These are phyloP conservation scores for Sinapis alba DNA, from an alignment of 441 rosid species.

Conservation along the genomic window DNA sequence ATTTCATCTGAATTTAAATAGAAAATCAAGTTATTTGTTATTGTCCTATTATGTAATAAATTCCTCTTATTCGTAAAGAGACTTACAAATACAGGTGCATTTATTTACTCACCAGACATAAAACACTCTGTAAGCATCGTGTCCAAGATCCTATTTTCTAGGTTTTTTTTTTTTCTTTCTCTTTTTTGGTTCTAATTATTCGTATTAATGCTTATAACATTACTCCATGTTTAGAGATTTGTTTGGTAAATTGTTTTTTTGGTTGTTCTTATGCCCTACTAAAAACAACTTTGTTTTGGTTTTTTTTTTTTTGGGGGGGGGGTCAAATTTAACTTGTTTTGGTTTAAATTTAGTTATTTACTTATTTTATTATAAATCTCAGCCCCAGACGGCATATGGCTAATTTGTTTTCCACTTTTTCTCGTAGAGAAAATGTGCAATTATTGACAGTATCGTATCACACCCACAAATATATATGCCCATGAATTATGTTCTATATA, in stretches of 20 bases:
- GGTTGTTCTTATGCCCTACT: not conserved
- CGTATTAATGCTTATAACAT: not conserved
- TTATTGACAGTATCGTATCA: conserved; percentile 27
- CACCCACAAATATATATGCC: not conserved
- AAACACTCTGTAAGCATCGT: conserved; percentile 22
- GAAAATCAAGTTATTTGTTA: conserved; percentile 4
- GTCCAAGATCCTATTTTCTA: conserved; percentile 26
- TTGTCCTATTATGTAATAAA: conserved; percentile 3
- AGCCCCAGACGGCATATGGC: conserved; percentile 8
- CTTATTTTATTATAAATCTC: not conserved
- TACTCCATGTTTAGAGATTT: not conserved
- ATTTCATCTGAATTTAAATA: not conserved
- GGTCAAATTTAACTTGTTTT: conserved; percentile 1
- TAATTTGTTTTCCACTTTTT: not conserved
- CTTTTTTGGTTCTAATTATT: not conserved
- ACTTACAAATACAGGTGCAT: conserved; percentile 3
- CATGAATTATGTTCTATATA: conserved; percentile 25
- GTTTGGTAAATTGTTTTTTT: not conserved
- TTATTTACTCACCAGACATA: conserved; percentile 27
- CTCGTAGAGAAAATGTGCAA: conserved; percentile 5
- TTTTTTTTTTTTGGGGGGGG: too few species aligned
- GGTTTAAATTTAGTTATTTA: not conserved
- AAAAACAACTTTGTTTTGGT: not conserved
- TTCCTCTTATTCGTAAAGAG: not conserved
- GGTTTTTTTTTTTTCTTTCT: not conserved